phyloP scores from a whole-genome alignment of 176 grass and related monocot species.

The Chloris gayana region DNA sequence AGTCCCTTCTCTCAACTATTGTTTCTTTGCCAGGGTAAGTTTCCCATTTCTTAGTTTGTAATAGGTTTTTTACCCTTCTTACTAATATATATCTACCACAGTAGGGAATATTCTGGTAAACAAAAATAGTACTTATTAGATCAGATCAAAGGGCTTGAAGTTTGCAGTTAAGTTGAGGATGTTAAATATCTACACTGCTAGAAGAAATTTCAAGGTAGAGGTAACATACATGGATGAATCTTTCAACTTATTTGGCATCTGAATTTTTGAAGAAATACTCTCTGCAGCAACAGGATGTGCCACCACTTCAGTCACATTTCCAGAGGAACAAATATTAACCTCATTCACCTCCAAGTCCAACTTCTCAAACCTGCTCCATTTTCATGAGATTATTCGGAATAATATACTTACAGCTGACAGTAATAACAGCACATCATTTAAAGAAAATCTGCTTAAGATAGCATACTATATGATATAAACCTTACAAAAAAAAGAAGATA shows the following conservation, averaged over 20 bases:
- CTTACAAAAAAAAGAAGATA: background rate
- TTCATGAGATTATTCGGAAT: background rate
- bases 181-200: background rate
- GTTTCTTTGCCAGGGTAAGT: no score
- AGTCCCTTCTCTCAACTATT: no score
- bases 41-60: no score
- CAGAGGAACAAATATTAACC: background rate
- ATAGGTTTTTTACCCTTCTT: no score
- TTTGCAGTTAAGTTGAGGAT: background rate
- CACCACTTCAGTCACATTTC: no score
- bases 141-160: background rate
- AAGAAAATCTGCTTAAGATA: background rate
- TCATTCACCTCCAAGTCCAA: background rate
- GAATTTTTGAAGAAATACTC: no score
- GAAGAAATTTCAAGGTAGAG: background rate
- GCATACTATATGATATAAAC: background rate
- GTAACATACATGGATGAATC: background rate
- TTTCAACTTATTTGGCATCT: no score
- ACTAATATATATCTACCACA: no score
- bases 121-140: background rate
- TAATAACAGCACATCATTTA: background rate
- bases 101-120: no score
- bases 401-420: background rate
- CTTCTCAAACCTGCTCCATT: constrained; percentile 6
- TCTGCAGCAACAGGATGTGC: no score